Evolutionary conservation across 169 alveolate species (phyloP).

Genomic region (Plasmodium gonderi): DNA sequence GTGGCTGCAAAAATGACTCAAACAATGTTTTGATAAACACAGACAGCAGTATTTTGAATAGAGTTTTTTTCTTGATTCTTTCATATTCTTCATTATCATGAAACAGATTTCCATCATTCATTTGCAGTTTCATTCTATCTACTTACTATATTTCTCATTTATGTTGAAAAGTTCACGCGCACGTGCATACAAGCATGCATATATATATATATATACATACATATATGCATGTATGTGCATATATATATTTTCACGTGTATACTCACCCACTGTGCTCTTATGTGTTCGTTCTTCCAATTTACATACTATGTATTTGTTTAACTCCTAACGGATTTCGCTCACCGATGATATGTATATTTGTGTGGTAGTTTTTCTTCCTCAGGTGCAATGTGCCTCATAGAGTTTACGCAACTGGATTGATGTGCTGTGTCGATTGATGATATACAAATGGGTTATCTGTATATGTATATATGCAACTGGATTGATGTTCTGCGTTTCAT

Average conservation of each 20-base stretch:
- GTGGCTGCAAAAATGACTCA: conserved; percentile 72
- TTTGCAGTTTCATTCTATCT: conserved; percentile 50
- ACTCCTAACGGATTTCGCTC: neutral
- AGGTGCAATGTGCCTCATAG: neutral
- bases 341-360: neutral
- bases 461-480: too few species aligned
- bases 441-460: too few species aligned
- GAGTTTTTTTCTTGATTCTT: conserved; percentile 65
- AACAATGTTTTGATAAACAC: conserved; percentile 72
- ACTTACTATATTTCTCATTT: neutral
- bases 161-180: neutral
- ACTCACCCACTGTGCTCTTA: too few species aligned
- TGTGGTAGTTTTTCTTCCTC: neutral
- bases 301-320: neutral
- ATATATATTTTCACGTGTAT: too few species aligned
- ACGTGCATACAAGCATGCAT: neutral
- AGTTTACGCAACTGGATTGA: too few species aligned
- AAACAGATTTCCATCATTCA: conserved; percentile 32
- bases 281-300: neutral
- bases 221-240: too few species aligned
- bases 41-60: conserved; percentile 68
- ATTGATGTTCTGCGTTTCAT: too few species aligned
- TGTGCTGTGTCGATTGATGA: too few species aligned
- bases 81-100: conserved; percentile 59
- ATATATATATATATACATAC: too few species aligned